Conservation (phyloP, 116 monocot species). For the Cymodocea nodosa region DNA sequence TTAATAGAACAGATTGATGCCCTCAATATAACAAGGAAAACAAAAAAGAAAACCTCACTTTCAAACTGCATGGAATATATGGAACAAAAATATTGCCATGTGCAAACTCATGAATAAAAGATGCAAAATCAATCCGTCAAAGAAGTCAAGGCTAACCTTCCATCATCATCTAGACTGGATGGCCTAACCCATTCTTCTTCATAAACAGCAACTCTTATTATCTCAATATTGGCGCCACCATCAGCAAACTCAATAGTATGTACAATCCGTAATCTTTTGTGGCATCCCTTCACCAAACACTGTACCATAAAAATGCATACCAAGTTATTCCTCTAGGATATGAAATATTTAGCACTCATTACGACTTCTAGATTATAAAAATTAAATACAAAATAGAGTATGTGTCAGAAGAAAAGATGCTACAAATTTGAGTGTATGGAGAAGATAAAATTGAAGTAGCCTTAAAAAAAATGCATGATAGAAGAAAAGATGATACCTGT, state of each 20-base stretch:
- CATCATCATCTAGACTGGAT: slow-evolving; percentile 34
- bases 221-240: slow-evolving; percentile 75
- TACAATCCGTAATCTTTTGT: slow-evolving; percentile 83
- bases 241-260: slow-evolving; percentile 91
- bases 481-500: slow-evolving; percentile 31
- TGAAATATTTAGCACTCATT: neutral
- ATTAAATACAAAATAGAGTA: neutral
- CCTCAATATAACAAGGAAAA: no score
- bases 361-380: neutral
- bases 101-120: no score
- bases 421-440: neutral
- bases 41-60: no score
- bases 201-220: slow-evolving; percentile 75
- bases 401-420: no score
- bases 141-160: slow-evolving; percentile 33
- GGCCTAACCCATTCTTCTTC: slow-evolving; percentile 84
- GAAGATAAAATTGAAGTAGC: neutral
- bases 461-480: neutral
- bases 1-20: no score
- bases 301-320: slow-evolving; percentile 13
- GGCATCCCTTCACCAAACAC: slow-evolving; percentile 97
- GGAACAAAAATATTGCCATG: no score
- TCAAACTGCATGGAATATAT: no score
- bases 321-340: neutral
- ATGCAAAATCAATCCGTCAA: neutral